phyloP scores from a whole-genome alignment of 31 red algal species.

The Endocladia muricata region DNA sequence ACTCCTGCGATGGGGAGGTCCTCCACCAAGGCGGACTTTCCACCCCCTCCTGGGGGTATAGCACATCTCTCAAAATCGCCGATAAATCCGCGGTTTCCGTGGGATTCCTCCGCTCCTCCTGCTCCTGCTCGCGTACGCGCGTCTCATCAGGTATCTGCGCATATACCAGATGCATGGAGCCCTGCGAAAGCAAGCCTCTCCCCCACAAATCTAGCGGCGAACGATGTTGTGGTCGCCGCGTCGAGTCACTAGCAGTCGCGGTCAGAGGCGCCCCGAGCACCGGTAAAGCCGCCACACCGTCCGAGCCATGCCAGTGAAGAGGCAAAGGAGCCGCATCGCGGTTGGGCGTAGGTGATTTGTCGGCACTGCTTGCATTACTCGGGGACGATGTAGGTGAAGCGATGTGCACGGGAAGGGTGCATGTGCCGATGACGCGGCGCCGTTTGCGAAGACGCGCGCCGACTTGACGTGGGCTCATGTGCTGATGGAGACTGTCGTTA shows the following conservation, averaged over 20 bases:
- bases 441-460: constrained; percentile 4
- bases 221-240: too few species aligned
- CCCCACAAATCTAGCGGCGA: too few species aligned
- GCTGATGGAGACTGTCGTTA: not conserved
- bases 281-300: too few species aligned
- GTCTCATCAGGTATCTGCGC: not conserved
- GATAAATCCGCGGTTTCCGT: not conserved
- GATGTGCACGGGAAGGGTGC: not conserved
- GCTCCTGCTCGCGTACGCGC: not conserved
- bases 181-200: too few species aligned
- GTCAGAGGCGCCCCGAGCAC: too few species aligned
- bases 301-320: too few species aligned
- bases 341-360: too few species aligned
- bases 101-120: not conserved
- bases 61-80: constrained; percentile 1
- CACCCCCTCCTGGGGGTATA: constrained; percentile 16
- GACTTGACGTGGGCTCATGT: not conserved
- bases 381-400: not conserved
- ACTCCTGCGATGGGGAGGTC: not conserved
- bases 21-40: constrained; percentile 1
- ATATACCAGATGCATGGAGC: not conserved
- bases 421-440: not conserved
- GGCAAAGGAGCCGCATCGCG: too few species aligned
- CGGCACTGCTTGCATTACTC: not conserved
- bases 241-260: too few species aligned